phyloP scores from a whole-genome alignment of 129 eudicot species.

The Silybum marianum region DNA sequence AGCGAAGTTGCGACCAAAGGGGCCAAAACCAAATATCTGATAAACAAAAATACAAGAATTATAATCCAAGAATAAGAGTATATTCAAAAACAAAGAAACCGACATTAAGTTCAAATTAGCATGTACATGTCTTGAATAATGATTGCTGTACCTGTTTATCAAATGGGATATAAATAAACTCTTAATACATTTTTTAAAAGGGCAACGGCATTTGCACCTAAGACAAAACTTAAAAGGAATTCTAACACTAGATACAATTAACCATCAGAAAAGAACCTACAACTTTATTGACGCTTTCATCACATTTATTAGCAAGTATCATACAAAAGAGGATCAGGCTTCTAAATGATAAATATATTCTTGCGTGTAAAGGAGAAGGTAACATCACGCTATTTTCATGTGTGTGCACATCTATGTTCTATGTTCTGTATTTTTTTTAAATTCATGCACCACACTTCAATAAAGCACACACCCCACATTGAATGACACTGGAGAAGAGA shows the following conservation, averaged over 20 bases:
- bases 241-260: not conserved
- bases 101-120: not conserved
- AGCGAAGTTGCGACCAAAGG: conserved; percentile 47
- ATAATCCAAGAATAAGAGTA: conserved; percentile 24
- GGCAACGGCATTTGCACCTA: not conserved
- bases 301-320: no score
- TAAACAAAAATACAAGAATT: conserved; percentile 4
- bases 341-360: no score
- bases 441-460: no score
- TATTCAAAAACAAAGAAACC: conserved; percentile 7
- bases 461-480: no score
- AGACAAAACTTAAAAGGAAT: not conserved
- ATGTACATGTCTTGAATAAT: not conserved
- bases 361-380: no score
- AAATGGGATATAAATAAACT: not conserved
- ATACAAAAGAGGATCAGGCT: no score
- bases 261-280: not conserved
- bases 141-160: not conserved
- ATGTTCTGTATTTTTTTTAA: no score
- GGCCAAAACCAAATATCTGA: conserved; percentile 66
- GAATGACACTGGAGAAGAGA: no score
- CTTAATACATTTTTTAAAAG: not conserved
- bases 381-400: no score
- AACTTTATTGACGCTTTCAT: not conserved
- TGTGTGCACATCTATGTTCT: not conserved